Base-by-base conservation (phyloP, 805 yeast genomes). In the Myxozyma neotropica region DNA sequence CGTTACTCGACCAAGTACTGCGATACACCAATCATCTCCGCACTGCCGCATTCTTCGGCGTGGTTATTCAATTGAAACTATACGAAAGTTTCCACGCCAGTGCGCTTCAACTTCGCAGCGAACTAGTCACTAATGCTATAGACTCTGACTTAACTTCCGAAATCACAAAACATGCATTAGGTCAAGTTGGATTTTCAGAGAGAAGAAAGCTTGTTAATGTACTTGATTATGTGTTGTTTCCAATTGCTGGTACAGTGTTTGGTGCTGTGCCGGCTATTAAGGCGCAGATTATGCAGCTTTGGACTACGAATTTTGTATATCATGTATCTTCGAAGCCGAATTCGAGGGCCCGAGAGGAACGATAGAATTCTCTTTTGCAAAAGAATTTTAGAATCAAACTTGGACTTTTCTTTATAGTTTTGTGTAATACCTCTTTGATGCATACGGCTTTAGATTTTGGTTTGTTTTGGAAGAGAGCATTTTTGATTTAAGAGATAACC, bases 191-290 rank as follows among this genome's bases (percentile, higher is more conserved):
- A 10, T 27, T 52, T 8, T 48, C 58, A 12, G 29, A 23, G 10
- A 54, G 64, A 3, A 35, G 52, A n/a, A 21, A 8, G 17, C 26
- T 42, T 23, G 29, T 47, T 12, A 43, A 59, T 45, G 13, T 31
- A 6, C 36, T 59, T 12, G 68, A 63, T 44, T 65, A 61, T 43
- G 31, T 61, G n/a, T 24, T 65, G 15, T 61, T 65, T 31, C 68
- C 68, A 8, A 42, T 65, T 27, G 67, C 68, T 12, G 68, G 68
- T 4, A 52, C 66, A 8, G 17, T 65, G 21, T 65, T 63, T 53
- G 68, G 67, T n/a, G 67, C 65, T 10, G 40, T 65, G 13, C 67
- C 68, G 7, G 58, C 60, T 17, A 27, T 65, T 8, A 49, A 53
- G 23, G 61, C 65, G n/a, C 68, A 65, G 49, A 6, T 65, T n/a